phyloP scores from a whole-genome alignment of 192 early-diverging fungal species.

The Gonapodya sp. region DNA sequence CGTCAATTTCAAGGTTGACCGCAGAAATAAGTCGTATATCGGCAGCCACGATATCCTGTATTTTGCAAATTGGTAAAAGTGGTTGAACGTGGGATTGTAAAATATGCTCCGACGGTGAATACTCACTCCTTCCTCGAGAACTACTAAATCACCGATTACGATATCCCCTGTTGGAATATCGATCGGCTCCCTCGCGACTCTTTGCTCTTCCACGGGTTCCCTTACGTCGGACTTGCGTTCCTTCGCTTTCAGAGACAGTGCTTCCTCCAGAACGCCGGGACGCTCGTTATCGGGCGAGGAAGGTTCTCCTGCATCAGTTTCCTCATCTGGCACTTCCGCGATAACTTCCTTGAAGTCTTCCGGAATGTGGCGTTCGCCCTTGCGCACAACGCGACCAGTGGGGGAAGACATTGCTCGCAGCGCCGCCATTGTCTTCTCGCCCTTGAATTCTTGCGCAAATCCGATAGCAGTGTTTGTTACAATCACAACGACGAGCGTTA shows the following conservation, averaged over 20 bases:
- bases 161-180: conserved; percentile 1
- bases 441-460: conserved; percentile 12
- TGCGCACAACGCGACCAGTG: conserved; percentile 12
- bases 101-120: not conserved
- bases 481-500: conserved; percentile 9
- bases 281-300: not conserved
- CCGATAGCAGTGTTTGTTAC: conserved; percentile 13
- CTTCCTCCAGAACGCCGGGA: not conserved
- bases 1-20: conserved; percentile 16
- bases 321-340: not conserved
- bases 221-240: not conserved
- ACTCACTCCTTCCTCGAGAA: conserved; percentile 4
- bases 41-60: conserved; percentile 13
- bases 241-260: not conserved
- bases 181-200: not conserved
- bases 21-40: conserved; percentile 10
- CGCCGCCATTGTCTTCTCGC: conserved; percentile 17
- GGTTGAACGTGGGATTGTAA: not conserved
- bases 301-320: not conserved
- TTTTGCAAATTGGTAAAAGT: too few species aligned
- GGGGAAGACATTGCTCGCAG: conserved; percentile 14
- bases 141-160: not conserved
- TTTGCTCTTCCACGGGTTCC: not conserved
- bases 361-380: not conserved
- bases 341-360: not conserved